These are phyloP conservation scores for Sordaria brevicollis DNA, from an alignment of 495 filamentous ascomycete genomes.

Conservation along the genomic window DNA sequence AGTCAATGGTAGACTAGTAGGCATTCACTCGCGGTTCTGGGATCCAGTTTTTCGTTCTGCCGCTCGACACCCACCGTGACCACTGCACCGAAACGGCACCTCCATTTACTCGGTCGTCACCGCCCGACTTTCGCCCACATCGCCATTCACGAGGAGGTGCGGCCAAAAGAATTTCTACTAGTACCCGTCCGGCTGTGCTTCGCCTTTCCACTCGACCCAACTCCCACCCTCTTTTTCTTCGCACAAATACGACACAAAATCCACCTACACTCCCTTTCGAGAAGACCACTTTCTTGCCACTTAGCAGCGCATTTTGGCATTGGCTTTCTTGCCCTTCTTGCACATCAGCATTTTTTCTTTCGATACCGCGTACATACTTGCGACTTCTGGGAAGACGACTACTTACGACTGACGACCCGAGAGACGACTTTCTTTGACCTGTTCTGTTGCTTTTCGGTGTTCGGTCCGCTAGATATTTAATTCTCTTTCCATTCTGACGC, in stretches of 20 bases:
- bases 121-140: not conserved
- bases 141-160: not conserved
- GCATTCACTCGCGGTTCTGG: not conserved
- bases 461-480: not conserved
- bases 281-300: not conserved
- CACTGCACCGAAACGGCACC: not conserved
- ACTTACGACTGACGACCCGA: not conserved
- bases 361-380: not conserved
- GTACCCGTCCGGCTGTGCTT: not conserved
- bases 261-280: not conserved
- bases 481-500: not conserved
- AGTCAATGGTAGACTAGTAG: no score
- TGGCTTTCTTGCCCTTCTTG: not conserved
- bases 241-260: not conserved
- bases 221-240: not conserved
- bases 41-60: not conserved
- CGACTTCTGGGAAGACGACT: not conserved
- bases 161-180: not conserved
- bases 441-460: not conserved
- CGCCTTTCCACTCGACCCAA: not conserved
- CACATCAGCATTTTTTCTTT: not conserved
- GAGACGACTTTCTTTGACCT: not conserved
- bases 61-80: not conserved
- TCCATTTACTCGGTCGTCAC: not conserved
- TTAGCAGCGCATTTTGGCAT: not conserved